Base-by-base conservation (phyloP, 208 protist species). In the Vickermania ingenoplastis region DNA sequence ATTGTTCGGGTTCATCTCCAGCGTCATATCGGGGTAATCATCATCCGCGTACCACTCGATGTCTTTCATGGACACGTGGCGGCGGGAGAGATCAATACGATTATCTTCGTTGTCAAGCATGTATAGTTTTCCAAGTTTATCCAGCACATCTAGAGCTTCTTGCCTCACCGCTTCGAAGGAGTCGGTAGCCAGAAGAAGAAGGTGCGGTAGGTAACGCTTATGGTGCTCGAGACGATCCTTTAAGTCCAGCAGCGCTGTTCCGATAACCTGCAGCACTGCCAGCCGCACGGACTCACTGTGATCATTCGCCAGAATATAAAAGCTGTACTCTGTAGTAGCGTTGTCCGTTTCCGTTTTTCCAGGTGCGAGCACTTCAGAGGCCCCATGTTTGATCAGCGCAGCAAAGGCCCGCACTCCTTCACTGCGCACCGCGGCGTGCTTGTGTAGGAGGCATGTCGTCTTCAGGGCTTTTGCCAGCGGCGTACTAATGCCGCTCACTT, bases 1-100 rank as follows among this genome's bases (percentile, higher is more conserved):
- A 21, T 65, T 49, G 57, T 24, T 29, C 41, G 67, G 57, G 45
- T 77, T 48, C 21, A 60, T 71, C 4, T 30, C 24, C 2, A 82
- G 57, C 0, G 28, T 62, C 81, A 95, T 89, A 59, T 81, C 60
- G 7, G 85, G 83, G 61, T 95, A 92, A 41, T 89, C 84, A 50
- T 93, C 89, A 63, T 95, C 89, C 17, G 70, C 89, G 71, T 95
- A 95, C 89, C 89, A 95, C 41, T 91, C 83, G 71, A 95, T 91
- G 67, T 95, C 89, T 56, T 93, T 95, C 76, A 93, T 82, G 14
- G 86, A 89, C 7, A 95, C 61, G 17, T 81, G 82, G 53, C 89
- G 73, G 17, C 73, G 85, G 17, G 73, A 69, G 56, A 95, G 58
- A 63, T 95, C 80, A 31, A 91, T 89, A 0, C 80, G 71, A 53